Conservation (phyloP, 495 filamentous ascomycete genomes). For the Cercophora sp. region DNA sequence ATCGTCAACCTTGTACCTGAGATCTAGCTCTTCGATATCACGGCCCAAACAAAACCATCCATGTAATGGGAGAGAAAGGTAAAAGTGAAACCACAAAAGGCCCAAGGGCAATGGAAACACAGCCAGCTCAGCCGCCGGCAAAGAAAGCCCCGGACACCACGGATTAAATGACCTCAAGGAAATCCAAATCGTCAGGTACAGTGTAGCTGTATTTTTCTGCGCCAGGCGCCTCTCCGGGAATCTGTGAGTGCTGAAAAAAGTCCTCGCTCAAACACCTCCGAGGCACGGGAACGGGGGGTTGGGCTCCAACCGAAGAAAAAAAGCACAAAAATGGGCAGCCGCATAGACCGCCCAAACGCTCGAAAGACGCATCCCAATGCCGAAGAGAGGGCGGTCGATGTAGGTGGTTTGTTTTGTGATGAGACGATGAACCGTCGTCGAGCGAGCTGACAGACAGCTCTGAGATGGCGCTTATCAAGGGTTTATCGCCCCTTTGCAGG, state of each 20-base stretch:
- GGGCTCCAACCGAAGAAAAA: too few species aligned
- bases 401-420: too few species aligned
- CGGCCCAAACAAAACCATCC: not conserved
- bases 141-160: slow-evolving; percentile 11
- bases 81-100: not conserved
- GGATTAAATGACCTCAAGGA: slow-evolving; percentile 12
- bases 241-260: slow-evolving; percentile 4
- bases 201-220: slow-evolving; percentile 16
- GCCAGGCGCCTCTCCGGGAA: slow-evolving; percentile 10
- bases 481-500: slow-evolving; percentile 9
- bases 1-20: too few species aligned
- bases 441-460: too few species aligned
- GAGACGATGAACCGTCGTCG: too few species aligned
- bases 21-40: too few species aligned
- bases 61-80: not conserved
- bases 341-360: too few species aligned
- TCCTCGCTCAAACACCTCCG: not conserved
- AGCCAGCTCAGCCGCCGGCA: not conserved
- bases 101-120: not conserved
- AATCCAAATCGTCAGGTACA: slow-evolving; percentile 10
- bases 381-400: too few species aligned
- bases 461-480: too few species aligned
- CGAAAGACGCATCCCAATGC: too few species aligned
- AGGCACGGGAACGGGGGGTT: too few species aligned
- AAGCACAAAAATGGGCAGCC: too few species aligned